Percentiles rank a stretch among this genome's conserved stretches.
Evolutionary conservation across 2,329 filamentous ascomycete genomes (phyloP).

Genomic region (Raffaelea ambrosiae): DNA sequence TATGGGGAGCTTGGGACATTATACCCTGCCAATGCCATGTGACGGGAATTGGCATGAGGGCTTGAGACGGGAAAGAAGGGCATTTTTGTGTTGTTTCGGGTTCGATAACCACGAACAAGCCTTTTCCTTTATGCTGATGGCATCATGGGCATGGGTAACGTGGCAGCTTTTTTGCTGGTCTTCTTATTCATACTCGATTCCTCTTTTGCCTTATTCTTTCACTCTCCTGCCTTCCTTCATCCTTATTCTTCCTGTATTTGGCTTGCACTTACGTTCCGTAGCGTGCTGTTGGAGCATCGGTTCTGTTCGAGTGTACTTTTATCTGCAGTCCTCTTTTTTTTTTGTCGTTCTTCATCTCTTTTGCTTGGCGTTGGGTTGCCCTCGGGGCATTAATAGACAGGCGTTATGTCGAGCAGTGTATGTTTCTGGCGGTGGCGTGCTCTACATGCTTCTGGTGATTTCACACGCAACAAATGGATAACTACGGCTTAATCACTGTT

Average conservation of each 20-base stretch:
- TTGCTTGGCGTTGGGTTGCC: constrained; percentile 5
- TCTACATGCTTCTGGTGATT: neutral
- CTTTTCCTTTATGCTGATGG: too few species aligned
- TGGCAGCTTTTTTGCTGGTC: neutral
- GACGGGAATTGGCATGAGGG: too few species aligned
- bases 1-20: too few species aligned
- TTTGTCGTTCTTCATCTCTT: neutral
- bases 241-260: neutral
- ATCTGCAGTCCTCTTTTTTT: neutral
- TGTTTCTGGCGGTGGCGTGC: neutral
- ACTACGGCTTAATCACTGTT: too few species aligned
- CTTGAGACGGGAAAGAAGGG: too few species aligned
- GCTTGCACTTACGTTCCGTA: neutral
- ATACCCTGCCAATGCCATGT: too few species aligned
- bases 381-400: neutral
- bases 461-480: too few species aligned
- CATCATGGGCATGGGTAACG: too few species aligned
- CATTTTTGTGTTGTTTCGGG: neutral
- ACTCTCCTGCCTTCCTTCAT: neutral
- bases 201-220: neutral
- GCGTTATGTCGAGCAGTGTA: constrained; percentile 3
- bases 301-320: neutral
- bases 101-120: too few species aligned
- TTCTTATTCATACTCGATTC: neutral
- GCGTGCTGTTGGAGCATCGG: neutral